Base-by-base conservation (phyloP, 1,139 yeast species). In the Blastobotrys malaysiensis region DNA sequence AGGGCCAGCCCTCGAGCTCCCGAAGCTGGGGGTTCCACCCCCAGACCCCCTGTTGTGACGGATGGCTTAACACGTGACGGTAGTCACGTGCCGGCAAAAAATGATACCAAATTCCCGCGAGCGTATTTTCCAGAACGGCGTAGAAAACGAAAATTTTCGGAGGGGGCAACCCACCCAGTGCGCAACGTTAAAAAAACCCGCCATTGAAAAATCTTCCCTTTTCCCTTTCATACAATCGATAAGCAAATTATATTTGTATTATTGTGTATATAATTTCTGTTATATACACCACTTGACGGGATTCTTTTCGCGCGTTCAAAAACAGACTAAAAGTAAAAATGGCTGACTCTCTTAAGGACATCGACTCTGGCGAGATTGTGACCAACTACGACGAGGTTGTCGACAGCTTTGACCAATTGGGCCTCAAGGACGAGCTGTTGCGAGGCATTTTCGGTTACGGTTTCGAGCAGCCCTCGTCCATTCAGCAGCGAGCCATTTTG, bases 321-420 rank as follows among this genome's bases (percentile, higher is more conserved):
- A 45, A n/a, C 11, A 50, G 20, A 50, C 59, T n/a, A n/a, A n/a
- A n/a, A n/a, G n/a, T n/a, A n/a, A 62, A 44, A 51, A 68, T 68
- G 71, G 59, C 70, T 61, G 73, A 69, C 52, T 89, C 89, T 71
- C 85, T 88, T 72, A 81, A 86, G 67, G 95, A 88, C 76, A 81
- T 88, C 72, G 96, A 87, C 75, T 77, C 89, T 69, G 82, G 82
- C 73, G 82, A 84, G 74, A 90, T 91, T 73, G 95, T 88, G 80
- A 80, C 97, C 79, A 93, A 93, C 87, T 91, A 91, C 84, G 97
- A 91, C 81, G 90, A 90, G 75, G 93, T 88, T 71, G 96, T 90
- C 73, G 97, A 90, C 63, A 58, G 71, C 48, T 73, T 74, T 65
- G 78, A 75, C 57, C 76, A 69, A 50, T 69, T 75, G 65, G 66